These are phyloP conservation scores for Hanseniaspora jakobsenii DNA, from an alignment of 805 yeast genomes.

Conservation along the genomic window DNA sequence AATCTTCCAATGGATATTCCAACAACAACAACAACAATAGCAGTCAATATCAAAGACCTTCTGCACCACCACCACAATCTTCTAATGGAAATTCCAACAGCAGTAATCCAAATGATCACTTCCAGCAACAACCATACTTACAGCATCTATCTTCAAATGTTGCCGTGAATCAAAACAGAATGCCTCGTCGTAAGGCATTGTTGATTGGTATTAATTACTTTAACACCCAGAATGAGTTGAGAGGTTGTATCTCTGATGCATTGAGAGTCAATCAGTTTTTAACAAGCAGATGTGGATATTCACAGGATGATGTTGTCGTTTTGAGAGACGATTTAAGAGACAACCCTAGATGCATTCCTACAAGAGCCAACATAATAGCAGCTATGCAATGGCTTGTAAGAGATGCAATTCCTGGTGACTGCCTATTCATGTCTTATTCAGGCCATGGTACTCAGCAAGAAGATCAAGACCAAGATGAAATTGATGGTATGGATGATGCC, in stretches of 20 bases:
- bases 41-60: conserved; percentile 3
- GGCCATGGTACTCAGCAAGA: conserved; percentile 75
- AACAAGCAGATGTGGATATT: conserved; percentile 36
- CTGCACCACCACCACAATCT: neutral
- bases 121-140: conserved; percentile 20
- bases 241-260: conserved; percentile 76
- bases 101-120: conserved; percentile 20
- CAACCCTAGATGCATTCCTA: conserved; percentile 42
- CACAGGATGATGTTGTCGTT: conserved; percentile 44
- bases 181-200: conserved; percentile 60
- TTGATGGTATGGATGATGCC: conserved; percentile 58
- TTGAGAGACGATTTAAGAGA: conserved; percentile 46
- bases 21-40: neutral
- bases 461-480: conserved; percentile 65
- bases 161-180: conserved; percentile 50
- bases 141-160: conserved; percentile 19
- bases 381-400: conserved; percentile 76
- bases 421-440: conserved; percentile 69
- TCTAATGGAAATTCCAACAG: neutral
- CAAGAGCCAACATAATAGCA: conserved; percentile 53
- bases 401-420: conserved; percentile 64
- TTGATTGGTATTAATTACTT: conserved; percentile 68
- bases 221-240: conserved; percentile 47
- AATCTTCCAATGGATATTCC: neutral
- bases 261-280: conserved; percentile 39